phyloP scores from a whole-genome alignment of 2,329 filamentous ascomycete genomes.

The Sordariomycetes sp. region DNA sequence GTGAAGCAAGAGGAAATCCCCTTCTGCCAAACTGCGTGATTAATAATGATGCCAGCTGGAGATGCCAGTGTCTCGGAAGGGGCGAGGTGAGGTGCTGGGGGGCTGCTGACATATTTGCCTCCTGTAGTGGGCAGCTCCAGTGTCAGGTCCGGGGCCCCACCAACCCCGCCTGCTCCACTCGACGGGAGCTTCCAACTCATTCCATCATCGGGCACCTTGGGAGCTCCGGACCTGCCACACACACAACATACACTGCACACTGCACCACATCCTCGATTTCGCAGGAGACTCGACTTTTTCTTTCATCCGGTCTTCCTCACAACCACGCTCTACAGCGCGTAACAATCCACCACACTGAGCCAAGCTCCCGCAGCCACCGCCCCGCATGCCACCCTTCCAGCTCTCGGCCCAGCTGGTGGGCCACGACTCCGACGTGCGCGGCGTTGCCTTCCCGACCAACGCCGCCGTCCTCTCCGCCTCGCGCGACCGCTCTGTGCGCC shows the following conservation, averaged over 20 bases:
- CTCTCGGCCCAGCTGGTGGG: conserved; percentile 81
- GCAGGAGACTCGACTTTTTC: neutral
- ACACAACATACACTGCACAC: no score
- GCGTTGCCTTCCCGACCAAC: conserved; percentile 65
- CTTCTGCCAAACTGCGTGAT: no score
- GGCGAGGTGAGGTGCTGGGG: neutral
- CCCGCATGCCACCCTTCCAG: conserved; percentile 53
- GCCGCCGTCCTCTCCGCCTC: conserved; percentile 74
- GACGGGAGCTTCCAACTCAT: neutral
- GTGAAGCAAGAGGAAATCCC: no score
- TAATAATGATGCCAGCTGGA: no score
- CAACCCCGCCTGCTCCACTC: neutral
- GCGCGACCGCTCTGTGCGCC: conserved; percentile 78
- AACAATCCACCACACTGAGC: neutral
- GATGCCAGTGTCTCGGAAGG: neutral
- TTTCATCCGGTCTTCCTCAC: neutral
- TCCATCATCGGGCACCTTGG: neutral
- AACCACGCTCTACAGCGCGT: neutral
- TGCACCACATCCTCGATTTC: neutral
- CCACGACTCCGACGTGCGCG: conserved; percentile 91
- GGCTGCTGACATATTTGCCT: neutral
- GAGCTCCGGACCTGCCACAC: neutral
- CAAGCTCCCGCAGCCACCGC: neutral
- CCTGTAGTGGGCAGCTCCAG: neutral
- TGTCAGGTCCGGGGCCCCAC: neutral